These are phyloP conservation scores for Aurantiochytrium sp. DNA, from an alignment of 108 stramenopile species.

Conservation along the genomic window DNA sequence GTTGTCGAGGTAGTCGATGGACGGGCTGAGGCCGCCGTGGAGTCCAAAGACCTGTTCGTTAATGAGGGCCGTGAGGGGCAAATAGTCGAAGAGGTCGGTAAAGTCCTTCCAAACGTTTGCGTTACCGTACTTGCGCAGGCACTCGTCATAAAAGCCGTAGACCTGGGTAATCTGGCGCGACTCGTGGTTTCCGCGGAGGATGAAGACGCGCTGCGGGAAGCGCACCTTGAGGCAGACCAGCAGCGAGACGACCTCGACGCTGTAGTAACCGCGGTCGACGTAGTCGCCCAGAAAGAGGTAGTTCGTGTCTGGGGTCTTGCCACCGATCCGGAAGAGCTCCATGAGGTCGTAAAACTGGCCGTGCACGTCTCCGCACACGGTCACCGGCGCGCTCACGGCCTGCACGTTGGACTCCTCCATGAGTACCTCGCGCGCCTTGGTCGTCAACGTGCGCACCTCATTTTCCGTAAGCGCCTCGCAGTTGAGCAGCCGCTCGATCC, in stretches of 20 bases:
- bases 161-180: conserved; percentile 90
- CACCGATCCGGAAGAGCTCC: conserved; percentile 56
- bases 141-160: conserved; percentile 99
- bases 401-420: conserved; percentile 59
- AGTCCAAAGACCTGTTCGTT: conserved; percentile 85
- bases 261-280: conserved; percentile 91
- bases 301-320: conserved; percentile 48
- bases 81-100: conserved; percentile 93
- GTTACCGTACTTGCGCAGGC: conserved; percentile 92
- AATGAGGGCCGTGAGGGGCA: conserved; percentile 85
- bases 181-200: conserved; percentile 91
- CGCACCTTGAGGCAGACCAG: conserved; percentile 90
- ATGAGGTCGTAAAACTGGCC: conserved; percentile 51
- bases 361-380: conserved; percentile 63
- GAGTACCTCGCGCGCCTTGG: conserved; percentile 49
- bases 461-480: conserved; percentile 76
- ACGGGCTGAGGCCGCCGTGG: conserved; percentile 91
- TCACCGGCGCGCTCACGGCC: conserved; percentile 60
- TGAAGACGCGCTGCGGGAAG: conserved; percentile 82
- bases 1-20: conserved; percentile 81
- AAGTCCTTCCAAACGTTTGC: conserved; percentile 97
- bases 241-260: conserved; percentile 89
- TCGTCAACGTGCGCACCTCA: conserved; percentile 67
- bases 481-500: conserved; percentile 70
- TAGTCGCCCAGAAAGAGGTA: conserved; percentile 99